Evolutionary conservation across 768 basidiomycete genomes (phyloP).

Genomic region (Dentipellis fragilis): DNA sequence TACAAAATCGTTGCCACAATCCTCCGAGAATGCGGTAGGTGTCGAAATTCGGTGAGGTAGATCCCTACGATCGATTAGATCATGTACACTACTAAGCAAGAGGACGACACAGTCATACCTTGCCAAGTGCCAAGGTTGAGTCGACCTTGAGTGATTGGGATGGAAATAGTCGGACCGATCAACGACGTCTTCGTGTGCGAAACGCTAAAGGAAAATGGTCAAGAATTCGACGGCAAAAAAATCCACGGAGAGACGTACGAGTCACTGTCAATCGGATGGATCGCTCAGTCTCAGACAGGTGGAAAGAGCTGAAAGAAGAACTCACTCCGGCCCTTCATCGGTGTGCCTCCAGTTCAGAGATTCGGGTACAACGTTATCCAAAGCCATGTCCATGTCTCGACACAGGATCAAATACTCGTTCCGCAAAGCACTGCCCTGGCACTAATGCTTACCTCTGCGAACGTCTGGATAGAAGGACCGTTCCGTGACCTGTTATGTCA

Average conservation of each 20-base stretch:
- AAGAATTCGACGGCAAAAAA: background rate
- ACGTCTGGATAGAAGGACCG: constrained; percentile 24
- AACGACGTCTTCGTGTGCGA: constrained; percentile 88
- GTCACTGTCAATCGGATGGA: constrained; percentile 19
- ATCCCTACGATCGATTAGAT: constrained; percentile 38
- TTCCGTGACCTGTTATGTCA: background rate
- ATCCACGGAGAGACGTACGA: constrained; percentile 4
- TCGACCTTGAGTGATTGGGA: constrained; percentile 74
- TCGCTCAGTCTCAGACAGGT: background rate
- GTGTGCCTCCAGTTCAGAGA: constrained; percentile 73
- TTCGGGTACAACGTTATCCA: constrained; percentile 86
- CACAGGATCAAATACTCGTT: constrained; percentile 8
- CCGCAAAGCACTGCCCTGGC: too few relatives aligned
- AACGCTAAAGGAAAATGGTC: constrained; percentile 36
- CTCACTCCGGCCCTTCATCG: constrained; percentile 89
- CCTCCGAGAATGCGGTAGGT: constrained; percentile 49
- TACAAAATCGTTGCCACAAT: constrained; percentile 80
- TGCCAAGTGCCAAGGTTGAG: constrained; percentile 91
- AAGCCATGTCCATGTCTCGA: constrained; percentile 89
- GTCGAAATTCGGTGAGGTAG: constrained; percentile 81
- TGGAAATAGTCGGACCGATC: constrained; percentile 69
- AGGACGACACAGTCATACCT: constrained; percentile 33
- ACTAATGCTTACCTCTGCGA: constrained; percentile 26
- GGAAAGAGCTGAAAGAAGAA: background rate
- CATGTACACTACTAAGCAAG: background rate